Base-by-base conservation (phyloP, 1,284 basidiomycete species). In the Tylopilus sp. region DNA sequence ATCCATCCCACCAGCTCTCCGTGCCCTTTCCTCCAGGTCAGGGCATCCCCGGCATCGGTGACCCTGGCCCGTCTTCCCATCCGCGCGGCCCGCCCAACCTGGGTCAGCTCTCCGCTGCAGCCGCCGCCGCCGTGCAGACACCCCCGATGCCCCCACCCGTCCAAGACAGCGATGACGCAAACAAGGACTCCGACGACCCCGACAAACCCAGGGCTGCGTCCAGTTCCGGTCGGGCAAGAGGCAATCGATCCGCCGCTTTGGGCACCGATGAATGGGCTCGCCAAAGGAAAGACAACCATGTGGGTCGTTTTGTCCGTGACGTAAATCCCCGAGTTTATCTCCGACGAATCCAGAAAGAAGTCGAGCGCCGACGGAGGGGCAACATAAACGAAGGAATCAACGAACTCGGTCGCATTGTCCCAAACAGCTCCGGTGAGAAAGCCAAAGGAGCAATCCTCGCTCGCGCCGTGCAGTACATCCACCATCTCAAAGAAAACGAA, bases 301-400 rank as follows among this genome's bases (percentile, higher is more conserved):
- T 90, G 62, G 43, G 81, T 73, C 28, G 39, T 44, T 39, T 28
- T 17, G 15, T 35, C 9, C 31, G 5, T 45, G 3, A 4, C 24
- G 7, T 13, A 13, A 3, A 37, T 35, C 10, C 6, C 3, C 20
- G 9, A 28, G 7, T 52, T 61, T 25, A 52, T 39, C 48, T 22
- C 20, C 17, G n/a, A 15, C 42, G 35, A 39, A n/a, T 50, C 50
- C 68, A 96, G 92, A 97, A 97, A 89, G 95, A 98, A 73, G 95
- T 98, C 13, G 95, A 98, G 72, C 89, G 94, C 53, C 83, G 94
- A 41, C 86, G 95, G 47, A 81, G 95, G 52, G 91, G 93, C 19
- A 94, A 94, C 64, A 98, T 98, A 75, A 96, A 96, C 70, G 91
- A 95, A 57, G 94, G 94, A 0, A 97, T 98, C 75, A 93, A 90